Percentiles rank a stretch among this genome's conserved stretches.
Conservation (phyloP, 345 rosid species). For the Schrenkiella parvula region DNA sequence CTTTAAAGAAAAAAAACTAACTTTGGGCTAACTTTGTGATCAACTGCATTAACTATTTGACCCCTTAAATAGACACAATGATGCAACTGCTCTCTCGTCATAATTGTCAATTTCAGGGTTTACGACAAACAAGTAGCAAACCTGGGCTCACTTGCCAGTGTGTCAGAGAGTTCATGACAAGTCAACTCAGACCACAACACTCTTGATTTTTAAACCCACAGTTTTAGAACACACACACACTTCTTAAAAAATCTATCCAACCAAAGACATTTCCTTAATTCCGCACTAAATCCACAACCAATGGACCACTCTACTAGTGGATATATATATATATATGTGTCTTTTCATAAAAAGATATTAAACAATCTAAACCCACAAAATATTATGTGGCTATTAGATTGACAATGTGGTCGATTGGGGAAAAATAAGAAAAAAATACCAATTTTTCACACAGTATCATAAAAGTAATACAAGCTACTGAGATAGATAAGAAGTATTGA, state of each 20-base stretch:
- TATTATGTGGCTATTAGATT: constrained; percentile 29
- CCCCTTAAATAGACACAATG: constrained; percentile 24
- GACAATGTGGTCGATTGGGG: constrained; percentile 7
- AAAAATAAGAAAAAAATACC: background rate
- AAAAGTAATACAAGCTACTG: background rate
- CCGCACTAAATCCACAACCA: constrained; percentile 28
- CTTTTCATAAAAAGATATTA: background rate
- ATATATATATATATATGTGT: too few species aligned
- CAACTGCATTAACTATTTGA: constrained; percentile 18
- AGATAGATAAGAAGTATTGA: constrained; percentile 1
- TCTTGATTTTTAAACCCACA: constrained; percentile 24
- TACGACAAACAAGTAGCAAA: constrained; percentile 28
- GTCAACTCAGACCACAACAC: constrained; percentile 31
- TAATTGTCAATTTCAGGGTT: constrained; percentile 16
- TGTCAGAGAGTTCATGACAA: constrained; percentile 35
- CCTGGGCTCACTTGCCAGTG: constrained; percentile 37
- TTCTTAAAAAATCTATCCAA: constrained; percentile 29
- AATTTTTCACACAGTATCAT: background rate
- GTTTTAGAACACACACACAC: constrained; percentile 9
- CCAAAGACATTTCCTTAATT: constrained; percentile 33
- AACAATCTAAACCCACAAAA: background rate
- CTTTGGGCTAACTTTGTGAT: constrained; percentile 4
- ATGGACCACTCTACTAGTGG: constrained; percentile 32
- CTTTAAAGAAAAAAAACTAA: background rate
- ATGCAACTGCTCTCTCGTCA: constrained; percentile 25